Evolutionary conservation across 345 rosid species (phyloP).

Genomic region (Dipteronia dyeriana): DNA sequence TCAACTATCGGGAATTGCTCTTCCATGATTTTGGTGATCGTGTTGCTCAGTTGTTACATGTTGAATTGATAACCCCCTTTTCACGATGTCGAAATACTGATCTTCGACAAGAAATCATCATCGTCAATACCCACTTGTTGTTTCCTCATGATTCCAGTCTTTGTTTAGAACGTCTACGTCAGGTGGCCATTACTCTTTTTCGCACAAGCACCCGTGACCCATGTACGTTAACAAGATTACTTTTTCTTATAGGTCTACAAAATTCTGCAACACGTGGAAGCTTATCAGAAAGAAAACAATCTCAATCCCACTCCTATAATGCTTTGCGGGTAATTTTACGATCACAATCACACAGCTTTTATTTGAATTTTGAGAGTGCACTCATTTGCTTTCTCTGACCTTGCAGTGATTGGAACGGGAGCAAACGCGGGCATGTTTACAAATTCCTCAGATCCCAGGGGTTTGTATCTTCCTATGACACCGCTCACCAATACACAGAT

Average conservation of each 20-base stretch:
- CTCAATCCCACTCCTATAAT: conserved; percentile 70
- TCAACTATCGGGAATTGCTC: conserved; percentile 67
- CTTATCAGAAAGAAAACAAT: conserved; percentile 75
- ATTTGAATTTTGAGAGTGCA: background rate
- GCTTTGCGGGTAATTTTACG: conserved; percentile 72
- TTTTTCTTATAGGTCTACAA: conserved; percentile 68
- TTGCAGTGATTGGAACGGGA: conserved; percentile 94
- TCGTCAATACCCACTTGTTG: conserved; percentile 90
- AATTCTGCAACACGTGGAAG: conserved; percentile 77
- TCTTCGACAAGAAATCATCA: conserved; percentile 57
- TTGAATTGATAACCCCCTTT: conserved; percentile 50
- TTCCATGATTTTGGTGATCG: conserved; percentile 80
- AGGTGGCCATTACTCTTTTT: conserved; percentile 35
- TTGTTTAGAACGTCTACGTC: conserved; percentile 71
- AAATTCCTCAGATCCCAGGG: conserved; percentile 93
- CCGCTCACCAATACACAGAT: conserved; percentile 94
- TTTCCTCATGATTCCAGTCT: conserved; percentile 89
- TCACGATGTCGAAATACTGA: conserved; percentile 36
- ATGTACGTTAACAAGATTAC: too few species aligned
- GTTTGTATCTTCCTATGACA: conserved; percentile 91
- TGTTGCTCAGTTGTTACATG: conserved; percentile 75
- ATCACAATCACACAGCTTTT: background rate
- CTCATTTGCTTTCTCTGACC: conserved; percentile 14
- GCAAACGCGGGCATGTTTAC: conserved; percentile 94
- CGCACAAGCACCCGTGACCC: background rate